These are phyloP conservation scores for Taphrina communis DNA, from an alignment of 1,139 yeast genomes.

Conservation along the genomic window DNA sequence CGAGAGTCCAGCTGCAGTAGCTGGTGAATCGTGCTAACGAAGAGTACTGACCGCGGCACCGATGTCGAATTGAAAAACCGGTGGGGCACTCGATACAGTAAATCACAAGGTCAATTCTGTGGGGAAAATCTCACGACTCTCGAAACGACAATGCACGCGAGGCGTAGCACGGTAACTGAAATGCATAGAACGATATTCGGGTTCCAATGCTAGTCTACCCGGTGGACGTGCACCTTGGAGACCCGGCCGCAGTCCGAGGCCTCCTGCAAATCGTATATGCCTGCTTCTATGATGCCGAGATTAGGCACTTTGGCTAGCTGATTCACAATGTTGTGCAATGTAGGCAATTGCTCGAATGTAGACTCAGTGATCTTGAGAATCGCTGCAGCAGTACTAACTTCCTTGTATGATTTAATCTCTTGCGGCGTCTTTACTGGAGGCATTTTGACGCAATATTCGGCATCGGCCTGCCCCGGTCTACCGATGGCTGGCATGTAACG, in stretches of 20 bases:
- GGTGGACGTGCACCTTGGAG: slow-evolving; percentile 1
- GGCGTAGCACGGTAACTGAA: no score
- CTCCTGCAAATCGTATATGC: neutral
- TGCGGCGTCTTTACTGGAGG: neutral
- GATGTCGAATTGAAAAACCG: no score
- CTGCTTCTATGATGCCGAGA: neutral
- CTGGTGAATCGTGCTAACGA: no score
- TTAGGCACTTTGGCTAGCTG: neutral
- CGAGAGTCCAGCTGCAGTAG: no score
- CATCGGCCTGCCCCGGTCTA: slow-evolving; percentile 8
- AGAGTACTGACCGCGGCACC: no score
- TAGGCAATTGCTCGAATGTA: slow-evolving; percentile 1
- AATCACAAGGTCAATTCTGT: no score
- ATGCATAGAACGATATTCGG: no score
- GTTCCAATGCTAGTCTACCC: neutral
- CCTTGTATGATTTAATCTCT: neutral
- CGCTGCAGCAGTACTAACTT: neutral
- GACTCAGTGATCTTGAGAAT: neutral
- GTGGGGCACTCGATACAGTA: no score
- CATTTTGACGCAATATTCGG: slow-evolving; percentile 5
- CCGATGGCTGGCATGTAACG: slow-evolving; percentile 4
- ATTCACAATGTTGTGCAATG: neutral
- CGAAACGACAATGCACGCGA: no score
- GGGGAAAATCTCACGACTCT: no score
- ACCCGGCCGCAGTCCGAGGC: slow-evolving; percentile 4